These are phyloP conservation scores for Yamadazyma sp. DNA, from an alignment of 1,139 yeast genomes.

Conservation along the genomic window DNA sequence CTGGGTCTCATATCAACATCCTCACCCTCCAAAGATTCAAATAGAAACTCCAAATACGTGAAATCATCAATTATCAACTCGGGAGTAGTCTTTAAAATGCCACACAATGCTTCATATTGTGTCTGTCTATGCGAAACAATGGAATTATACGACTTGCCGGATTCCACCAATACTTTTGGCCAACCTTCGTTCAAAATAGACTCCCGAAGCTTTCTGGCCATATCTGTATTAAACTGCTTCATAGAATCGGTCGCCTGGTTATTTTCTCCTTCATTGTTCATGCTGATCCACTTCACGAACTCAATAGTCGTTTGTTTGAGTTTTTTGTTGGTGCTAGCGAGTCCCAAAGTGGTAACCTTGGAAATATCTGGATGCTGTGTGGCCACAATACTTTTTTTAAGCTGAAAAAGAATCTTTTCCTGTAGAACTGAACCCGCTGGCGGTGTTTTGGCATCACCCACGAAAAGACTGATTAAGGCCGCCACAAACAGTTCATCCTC, in stretches of 20 bases:
- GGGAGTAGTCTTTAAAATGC: constrained; percentile 54
- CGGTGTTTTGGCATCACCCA: constrained; percentile 46
- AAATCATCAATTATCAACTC: constrained; percentile 45
- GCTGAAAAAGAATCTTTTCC: constrained; percentile 54
- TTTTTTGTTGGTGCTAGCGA: constrained; percentile 50
- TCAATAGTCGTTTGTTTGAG: constrained; percentile 54
- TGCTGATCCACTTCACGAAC: constrained; percentile 59
- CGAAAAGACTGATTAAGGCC: constrained; percentile 43
- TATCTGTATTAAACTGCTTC: constrained; percentile 31
- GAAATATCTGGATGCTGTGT: constrained; percentile 38
- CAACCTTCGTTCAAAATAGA: constrained; percentile 57
- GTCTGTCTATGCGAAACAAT: constrained; percentile 50
- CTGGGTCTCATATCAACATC: constrained; percentile 60
- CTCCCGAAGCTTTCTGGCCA: constrained; percentile 53
- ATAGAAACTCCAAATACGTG: constrained; percentile 60
- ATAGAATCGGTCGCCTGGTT: constrained; percentile 17
- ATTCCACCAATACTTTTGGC: constrained; percentile 43
- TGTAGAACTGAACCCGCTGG: constrained; percentile 59
- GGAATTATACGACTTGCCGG: constrained; percentile 27
- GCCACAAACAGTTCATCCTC: constrained; percentile 49
- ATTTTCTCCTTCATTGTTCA: constrained; percentile 18
- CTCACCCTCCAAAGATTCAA: constrained; percentile 72
- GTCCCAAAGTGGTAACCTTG: constrained; percentile 52
- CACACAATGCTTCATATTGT: constrained; percentile 79
- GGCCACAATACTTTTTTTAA: constrained; percentile 55